Percentiles rank a stretch among this genome's conserved stretches.
These are phyloP conservation scores for Termitomyces sp. DNA, from an alignment of 768 basidiomycete genomes.

Conservation along the genomic window DNA sequence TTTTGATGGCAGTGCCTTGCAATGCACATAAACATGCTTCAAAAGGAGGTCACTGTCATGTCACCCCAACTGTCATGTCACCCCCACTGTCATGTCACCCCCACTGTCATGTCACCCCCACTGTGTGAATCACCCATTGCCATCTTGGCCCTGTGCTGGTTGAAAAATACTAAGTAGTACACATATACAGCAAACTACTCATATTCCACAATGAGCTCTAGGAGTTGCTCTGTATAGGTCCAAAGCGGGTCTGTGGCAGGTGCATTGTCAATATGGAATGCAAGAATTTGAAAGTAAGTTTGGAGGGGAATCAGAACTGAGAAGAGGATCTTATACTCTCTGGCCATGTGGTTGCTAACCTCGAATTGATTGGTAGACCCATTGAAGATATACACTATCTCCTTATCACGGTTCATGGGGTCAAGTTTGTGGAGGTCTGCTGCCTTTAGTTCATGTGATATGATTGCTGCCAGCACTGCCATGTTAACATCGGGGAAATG, in stretches of 20 bases:
- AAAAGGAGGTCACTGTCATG: too few species aligned
- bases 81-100: too few species aligned
- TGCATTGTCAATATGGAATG: background rate
- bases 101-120: too few species aligned
- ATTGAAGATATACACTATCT: background rate
- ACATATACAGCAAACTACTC: background rate
- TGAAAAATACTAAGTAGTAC: background rate
- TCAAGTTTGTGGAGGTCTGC: background rate
- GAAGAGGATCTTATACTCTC: background rate
- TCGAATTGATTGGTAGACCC: background rate
- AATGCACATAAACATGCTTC: too few species aligned
- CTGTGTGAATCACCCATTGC: background rate
- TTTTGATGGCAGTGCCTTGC: too few species aligned
- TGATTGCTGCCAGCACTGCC: background rate
- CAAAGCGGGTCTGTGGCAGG: background rate
- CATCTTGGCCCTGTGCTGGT: background rate
- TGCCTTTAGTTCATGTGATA: background rate
- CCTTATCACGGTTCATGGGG: background rate
- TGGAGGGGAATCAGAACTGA: background rate
- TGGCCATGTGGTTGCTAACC: background rate
- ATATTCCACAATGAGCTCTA: background rate
- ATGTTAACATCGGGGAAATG: background rate
- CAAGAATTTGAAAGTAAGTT: background rate
- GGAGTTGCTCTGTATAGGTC: background rate
- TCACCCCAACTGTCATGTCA: too few species aligned